Percentiles rank a stretch among this genome's conserved stretches.
These are phyloP conservation scores for Chlamydomonas sphaeroides DNA, from an alignment of 139 green algal species.

Conservation along the genomic window DNA sequence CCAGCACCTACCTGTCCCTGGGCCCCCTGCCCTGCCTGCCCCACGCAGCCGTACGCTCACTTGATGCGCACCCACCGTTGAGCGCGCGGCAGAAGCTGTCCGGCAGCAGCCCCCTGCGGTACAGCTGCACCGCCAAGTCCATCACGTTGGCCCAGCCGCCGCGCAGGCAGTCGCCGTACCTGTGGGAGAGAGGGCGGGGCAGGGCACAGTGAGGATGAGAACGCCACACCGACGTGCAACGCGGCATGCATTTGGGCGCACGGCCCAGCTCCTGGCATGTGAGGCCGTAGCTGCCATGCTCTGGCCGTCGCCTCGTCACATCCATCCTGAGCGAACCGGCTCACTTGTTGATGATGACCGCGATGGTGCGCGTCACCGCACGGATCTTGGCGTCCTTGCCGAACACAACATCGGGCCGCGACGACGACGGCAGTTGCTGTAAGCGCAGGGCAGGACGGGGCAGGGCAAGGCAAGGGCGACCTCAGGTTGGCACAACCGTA, in stretches of 20 bases:
- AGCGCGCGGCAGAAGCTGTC: slow-evolving; percentile 57
- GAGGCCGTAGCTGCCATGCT: no score
- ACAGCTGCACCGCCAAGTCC: slow-evolving; percentile 85
- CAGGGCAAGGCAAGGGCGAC: no score
- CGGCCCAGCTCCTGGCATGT: no score
- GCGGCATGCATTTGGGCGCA: no score
- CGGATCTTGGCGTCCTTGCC: slow-evolving; percentile 76
- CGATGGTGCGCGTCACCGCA: slow-evolving; percentile 79
- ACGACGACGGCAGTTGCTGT: background rate
- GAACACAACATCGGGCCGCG: slow-evolving; percentile 68
- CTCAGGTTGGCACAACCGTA: no score
- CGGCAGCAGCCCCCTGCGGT: slow-evolving; percentile 76
- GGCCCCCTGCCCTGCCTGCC: background rate
- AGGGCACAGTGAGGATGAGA: no score
- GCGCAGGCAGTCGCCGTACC: slow-evolving; percentile 86
- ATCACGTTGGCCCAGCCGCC: slow-evolving; percentile 88
- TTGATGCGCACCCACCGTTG: background rate
- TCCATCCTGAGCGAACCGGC: background rate
- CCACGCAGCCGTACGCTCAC: background rate
- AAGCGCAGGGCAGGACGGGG: no score
- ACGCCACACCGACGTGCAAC: no score
- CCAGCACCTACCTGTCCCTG: no score
- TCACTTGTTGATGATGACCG: slow-evolving; percentile 81
- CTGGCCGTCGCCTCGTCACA: no score
- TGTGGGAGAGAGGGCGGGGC: slow-evolving; percentile 25